Conservation (phyloP, 2,329 filamentous ascomycete genomes). For the Calonectria crousiana region DNA sequence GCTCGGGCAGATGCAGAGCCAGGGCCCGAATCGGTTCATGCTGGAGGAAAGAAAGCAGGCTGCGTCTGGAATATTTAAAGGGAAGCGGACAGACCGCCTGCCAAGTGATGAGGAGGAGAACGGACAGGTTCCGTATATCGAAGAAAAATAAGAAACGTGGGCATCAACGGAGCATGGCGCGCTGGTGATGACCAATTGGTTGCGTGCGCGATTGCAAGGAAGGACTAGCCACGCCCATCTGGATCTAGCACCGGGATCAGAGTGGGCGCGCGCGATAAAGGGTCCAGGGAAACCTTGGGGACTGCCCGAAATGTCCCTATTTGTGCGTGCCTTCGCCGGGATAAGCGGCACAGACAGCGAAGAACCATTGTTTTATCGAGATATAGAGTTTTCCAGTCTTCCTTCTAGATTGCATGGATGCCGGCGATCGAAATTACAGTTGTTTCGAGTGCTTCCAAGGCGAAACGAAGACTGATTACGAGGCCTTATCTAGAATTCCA, state of each 20-base stretch:
- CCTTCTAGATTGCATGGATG: neutral
- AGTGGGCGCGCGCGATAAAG: slow-evolving; percentile 43
- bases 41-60: slow-evolving; percentile 15
- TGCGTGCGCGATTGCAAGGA: slow-evolving; percentile 39
- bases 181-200: slow-evolving; percentile 39
- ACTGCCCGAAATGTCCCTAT: slow-evolving; percentile 31
- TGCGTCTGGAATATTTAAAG: slow-evolving; percentile 25
- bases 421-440: neutral
- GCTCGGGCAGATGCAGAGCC: neutral
- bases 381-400: neutral
- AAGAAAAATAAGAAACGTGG: slow-evolving; percentile 38
- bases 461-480: neutral
- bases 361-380: neutral
- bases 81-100: slow-evolving; percentile 19
- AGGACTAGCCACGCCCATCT: slow-evolving; percentile 41
- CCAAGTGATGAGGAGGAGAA: slow-evolving; percentile 28
- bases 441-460: neutral
- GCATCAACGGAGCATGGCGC: slow-evolving; percentile 28
- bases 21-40: slow-evolving; percentile 3
- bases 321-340: slow-evolving; percentile 7
- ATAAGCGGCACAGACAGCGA: neutral
- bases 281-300: slow-evolving; percentile 29
- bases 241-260: slow-evolving; percentile 41
- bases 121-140: slow-evolving; percentile 42
- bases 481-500: neutral